Conservation (phyloP, 1,284 basidiomycete species). For the Sanghuangporus weigelae region DNA sequence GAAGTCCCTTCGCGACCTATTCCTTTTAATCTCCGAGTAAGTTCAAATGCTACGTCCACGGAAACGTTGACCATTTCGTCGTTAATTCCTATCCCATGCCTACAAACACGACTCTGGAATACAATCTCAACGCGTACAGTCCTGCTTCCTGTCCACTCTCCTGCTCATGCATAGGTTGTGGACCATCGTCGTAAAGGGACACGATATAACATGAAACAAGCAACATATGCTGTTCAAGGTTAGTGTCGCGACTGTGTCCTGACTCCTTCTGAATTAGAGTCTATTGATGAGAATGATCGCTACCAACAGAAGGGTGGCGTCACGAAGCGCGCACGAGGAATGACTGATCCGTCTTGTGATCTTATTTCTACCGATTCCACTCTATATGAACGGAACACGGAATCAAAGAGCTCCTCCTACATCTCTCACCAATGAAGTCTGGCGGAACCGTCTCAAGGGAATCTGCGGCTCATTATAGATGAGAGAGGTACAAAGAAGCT, state of each 20-base stretch:
- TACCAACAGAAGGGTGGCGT: background rate
- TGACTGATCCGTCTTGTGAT: background rate
- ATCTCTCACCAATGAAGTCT: constrained; percentile 1
- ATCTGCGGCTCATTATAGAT: background rate
- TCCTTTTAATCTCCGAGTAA: constrained; percentile 7
- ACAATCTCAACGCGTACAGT: too few relatives aligned
- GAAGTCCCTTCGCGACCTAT: constrained; percentile 4
- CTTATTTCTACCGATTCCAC: background rate
- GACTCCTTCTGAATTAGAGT: background rate
- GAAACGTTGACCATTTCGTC: background rate
- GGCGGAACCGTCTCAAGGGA: constrained; percentile 7
- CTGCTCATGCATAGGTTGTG: background rate
- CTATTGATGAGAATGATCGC: constrained; percentile 1
- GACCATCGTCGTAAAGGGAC: background rate
- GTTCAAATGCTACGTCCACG: background rate
- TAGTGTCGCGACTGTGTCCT: background rate
- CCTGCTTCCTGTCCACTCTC: too few relatives aligned
- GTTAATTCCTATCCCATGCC: background rate
- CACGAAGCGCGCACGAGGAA: background rate
- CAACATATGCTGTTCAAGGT: background rate
- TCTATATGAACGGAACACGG: constrained; percentile 13
- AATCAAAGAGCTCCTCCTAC: constrained; percentile 1
- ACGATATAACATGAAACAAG: background rate
- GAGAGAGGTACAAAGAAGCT: background rate
- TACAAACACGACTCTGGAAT: too few relatives aligned